A percentile compares a stretch with the other conserved stretches of the same genome.
Conservation (phyloP, 768 basidiomycete genomes). For the Pseudohyphozyma bogoriensis region DNA sequence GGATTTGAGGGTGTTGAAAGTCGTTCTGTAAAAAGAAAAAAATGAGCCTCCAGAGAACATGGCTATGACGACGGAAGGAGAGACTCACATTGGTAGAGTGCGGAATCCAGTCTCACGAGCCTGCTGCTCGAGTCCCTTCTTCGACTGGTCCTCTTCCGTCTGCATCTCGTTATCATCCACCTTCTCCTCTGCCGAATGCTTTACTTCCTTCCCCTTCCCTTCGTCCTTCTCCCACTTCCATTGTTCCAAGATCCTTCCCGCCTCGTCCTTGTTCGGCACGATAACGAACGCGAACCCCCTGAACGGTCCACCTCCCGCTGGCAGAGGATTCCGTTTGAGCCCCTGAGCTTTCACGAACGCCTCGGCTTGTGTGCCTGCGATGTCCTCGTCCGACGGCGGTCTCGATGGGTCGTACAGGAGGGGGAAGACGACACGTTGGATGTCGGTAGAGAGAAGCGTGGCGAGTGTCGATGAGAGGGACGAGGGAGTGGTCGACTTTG, state of each 20-base stretch:
- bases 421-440: constrained; percentile 24
- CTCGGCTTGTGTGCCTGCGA: neutral
- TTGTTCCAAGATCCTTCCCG: neutral
- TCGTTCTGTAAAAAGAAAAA: constrained; percentile 5
- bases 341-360: neutral
- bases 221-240: constrained; percentile 21
- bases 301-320: constrained; percentile 29
- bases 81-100: neutral
- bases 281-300: constrained; percentile 29
- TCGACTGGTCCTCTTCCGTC: neutral
- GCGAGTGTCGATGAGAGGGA: constrained; percentile 12
- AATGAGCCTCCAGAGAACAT: neutral
- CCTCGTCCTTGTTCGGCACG: constrained; percentile 8
- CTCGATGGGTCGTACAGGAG: constrained; percentile 10
- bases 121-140: neutral
- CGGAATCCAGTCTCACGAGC: neutral
- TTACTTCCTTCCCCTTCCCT: neutral
- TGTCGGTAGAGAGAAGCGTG: constrained; percentile 2
- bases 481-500: neutral
- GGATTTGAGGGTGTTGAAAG: constrained; percentile 20
- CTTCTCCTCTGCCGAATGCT: neutral
- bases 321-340: constrained; percentile 1
- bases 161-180: too few relatives aligned
- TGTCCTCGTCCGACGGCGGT: neutral
- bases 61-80: neutral